Evolutionary conservation across 352 stramenopile genomes (phyloP).

Genomic region (Pythium aristosporum): DNA sequence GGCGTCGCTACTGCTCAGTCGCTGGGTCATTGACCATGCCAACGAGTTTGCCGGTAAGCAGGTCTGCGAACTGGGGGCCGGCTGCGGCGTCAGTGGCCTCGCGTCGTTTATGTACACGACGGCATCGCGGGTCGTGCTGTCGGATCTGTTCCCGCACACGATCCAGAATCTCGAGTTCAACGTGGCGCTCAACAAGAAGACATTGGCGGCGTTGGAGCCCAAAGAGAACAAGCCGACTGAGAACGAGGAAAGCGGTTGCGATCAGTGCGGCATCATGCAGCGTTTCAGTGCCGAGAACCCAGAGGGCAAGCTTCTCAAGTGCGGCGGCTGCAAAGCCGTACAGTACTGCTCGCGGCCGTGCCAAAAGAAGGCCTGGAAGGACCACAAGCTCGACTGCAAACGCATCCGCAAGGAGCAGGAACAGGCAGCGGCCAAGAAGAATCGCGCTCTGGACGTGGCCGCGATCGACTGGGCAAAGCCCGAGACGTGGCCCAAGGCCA

Average conservation of each 20-base stretch:
- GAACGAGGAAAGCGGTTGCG: constrained; percentile 46
- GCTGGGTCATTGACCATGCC: constrained; percentile 76
- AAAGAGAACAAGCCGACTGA: constrained; percentile 16
- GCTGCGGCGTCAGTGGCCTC: constrained; percentile 81
- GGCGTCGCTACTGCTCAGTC: constrained; percentile 80
- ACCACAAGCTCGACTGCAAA: constrained; percentile 84
- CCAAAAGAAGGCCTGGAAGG: constrained; percentile 86
- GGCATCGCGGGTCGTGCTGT: constrained; percentile 74
- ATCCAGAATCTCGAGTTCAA: constrained; percentile 85
- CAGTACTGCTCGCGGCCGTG: constrained; percentile 85
- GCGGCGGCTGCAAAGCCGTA: constrained; percentile 63
- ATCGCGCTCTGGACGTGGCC: constrained; percentile 51
- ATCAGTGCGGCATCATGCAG: constrained; percentile 69
- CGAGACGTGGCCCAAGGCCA: constrained; percentile 59
- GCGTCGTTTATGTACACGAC: constrained; percentile 78
- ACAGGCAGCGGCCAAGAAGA: constrained; percentile 2
- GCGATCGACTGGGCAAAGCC: constrained; percentile 81
- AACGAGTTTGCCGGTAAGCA: constrained; percentile 64
- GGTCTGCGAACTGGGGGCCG: constrained; percentile 81
- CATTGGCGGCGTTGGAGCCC: background rate
- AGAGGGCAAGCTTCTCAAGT: constrained; percentile 87
- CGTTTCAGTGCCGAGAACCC: constrained; percentile 78
- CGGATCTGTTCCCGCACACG: constrained; percentile 81
- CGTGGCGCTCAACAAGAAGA: constrained; percentile 65
- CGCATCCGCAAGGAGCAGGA: constrained; percentile 46